These are phyloP conservation scores for Phytophthora palmivora DNA, from an alignment of 352 stramenopile species.

Conservation along the genomic window DNA sequence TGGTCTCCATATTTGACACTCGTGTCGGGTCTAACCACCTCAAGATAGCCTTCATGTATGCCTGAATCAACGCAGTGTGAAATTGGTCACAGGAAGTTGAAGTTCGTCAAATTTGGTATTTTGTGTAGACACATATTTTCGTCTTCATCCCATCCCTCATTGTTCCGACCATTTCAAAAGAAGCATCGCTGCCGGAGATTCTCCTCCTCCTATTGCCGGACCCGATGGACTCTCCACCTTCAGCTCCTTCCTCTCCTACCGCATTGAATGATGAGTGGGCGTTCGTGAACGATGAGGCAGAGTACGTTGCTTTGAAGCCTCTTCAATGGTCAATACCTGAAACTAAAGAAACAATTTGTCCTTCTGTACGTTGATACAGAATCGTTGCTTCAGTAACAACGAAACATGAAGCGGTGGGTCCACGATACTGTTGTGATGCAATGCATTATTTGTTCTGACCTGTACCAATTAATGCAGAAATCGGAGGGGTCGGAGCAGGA, in stretches of 20 bases:
- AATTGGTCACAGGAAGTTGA: conserved; percentile 21
- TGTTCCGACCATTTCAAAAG: conserved; percentile 21
- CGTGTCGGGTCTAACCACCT: too few relatives aligned
- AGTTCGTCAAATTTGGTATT: conserved; percentile 20
- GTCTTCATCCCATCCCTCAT: conserved; percentile 13
- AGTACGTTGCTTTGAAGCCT: conserved; percentile 45
- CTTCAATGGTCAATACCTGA: conserved; percentile 9
- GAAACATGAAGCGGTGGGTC: conserved; percentile 20
- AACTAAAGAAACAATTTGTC: conserved; percentile 14
- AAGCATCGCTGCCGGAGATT: conserved; percentile 14
- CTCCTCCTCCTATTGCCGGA: conserved; percentile 8
- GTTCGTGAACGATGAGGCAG: conserved; percentile 71
- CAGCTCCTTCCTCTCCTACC: conserved; percentile 27
- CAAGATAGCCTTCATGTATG: too few relatives aligned
- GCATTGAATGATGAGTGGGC: conserved; percentile 68
- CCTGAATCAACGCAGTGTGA: not conserved
- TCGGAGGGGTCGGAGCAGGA: conserved; percentile 17
- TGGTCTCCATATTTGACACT: too few relatives aligned
- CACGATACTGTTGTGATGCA: not conserved
- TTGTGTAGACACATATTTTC: conserved; percentile 13
- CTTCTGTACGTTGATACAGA: conserved; percentile 37
- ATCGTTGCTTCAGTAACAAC: conserved; percentile 49
- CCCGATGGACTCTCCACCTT: conserved; percentile 28
- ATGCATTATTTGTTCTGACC: conserved; percentile 4
- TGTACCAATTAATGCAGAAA: conserved; percentile 16